Percentiles rank a stretch among this genome's conserved stretches.
Conservation (phyloP, 2,329 filamentous ascomycete species). For the Ascochyta koolunga region DNA sequence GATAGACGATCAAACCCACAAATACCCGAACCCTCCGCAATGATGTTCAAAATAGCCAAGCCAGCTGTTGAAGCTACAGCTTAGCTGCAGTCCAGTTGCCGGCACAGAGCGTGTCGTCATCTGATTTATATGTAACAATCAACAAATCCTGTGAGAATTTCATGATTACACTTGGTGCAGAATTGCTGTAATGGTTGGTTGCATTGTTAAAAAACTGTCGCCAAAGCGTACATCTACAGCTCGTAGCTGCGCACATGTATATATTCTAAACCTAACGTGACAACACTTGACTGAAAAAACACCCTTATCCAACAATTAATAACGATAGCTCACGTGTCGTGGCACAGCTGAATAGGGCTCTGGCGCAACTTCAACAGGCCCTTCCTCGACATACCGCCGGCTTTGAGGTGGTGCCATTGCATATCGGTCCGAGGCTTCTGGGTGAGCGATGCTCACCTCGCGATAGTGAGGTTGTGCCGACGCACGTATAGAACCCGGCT, state of each 20-base stretch:
- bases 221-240: background rate
- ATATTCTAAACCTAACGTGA: background rate
- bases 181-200: background rate
- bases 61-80: background rate
- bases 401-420: slow-evolving; percentile 36
- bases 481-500: slow-evolving; percentile 44
- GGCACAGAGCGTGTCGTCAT: background rate
- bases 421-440: slow-evolving; percentile 42
- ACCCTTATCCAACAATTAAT: slow-evolving; percentile 25
- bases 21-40: slow-evolving; percentile 14
- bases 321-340: slow-evolving; percentile 46
- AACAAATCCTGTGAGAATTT: background rate
- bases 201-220: background rate
- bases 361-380: slow-evolving; percentile 33
- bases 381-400: slow-evolving; percentile 52
- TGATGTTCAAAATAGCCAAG: slow-evolving; percentile 11
- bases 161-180: background rate
- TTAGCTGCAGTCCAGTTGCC: slow-evolving; percentile 13
- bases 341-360: slow-evolving; percentile 38
- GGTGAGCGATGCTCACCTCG: slow-evolving; percentile 51
- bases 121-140: slow-evolving; percentile 2
- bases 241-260: background rate
- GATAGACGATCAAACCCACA: slow-evolving; percentile 14
- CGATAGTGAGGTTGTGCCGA: slow-evolving; percentile 43
- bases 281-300: background rate